Conservation (phyloP, 352 stramenopile genomes). For the Phytophthora quininea region DNA sequence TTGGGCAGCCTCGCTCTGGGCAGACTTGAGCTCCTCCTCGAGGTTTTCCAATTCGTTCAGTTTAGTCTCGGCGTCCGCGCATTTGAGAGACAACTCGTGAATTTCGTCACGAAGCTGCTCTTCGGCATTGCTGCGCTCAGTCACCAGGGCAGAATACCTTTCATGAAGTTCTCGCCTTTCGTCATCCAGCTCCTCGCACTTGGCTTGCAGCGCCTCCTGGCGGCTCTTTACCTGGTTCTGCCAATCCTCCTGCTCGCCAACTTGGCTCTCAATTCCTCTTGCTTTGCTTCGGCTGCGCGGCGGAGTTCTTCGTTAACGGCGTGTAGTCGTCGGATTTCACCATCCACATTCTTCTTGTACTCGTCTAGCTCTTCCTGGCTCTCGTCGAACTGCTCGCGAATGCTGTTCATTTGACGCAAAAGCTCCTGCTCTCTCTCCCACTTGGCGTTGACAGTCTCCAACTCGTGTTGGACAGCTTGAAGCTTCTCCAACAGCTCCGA, state of each 20-base stretch:
- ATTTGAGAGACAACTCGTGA: constrained; percentile 34
- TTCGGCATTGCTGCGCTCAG: constrained; percentile 29
- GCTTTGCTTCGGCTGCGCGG: constrained; percentile 21
- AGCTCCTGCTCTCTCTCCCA: constrained; percentile 55
- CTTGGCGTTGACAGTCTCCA: constrained; percentile 28
- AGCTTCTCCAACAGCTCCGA: constrained; percentile 35
- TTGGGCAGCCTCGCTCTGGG: constrained; percentile 56
- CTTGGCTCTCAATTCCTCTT: constrained; percentile 32
- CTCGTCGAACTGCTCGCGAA: constrained; percentile 51
- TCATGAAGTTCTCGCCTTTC: constrained; percentile 29
- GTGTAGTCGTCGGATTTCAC: constrained; percentile 60
- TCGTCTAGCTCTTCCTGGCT: constrained; percentile 56
- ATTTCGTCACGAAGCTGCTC: constrained; percentile 40
- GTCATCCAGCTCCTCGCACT: constrained; percentile 39
- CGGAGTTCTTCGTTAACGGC: constrained; percentile 43
- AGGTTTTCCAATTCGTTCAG: constrained; percentile 54
- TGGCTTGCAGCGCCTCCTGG: constrained; percentile 37
- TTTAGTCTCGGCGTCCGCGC: constrained; percentile 2
- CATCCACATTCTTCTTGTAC: constrained; percentile 57
- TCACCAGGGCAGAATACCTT: constrained; percentile 37
- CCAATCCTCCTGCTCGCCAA: constrained; percentile 35
- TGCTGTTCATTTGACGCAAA: constrained; percentile 38
- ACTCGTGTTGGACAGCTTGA: constrained; percentile 31
- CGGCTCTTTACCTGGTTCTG: constrained; percentile 29
- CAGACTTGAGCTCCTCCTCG: constrained; percentile 55